phyloP scores from a whole-genome alignment of 331 rosid genomes.

The Phaseolus coccineus region DNA sequence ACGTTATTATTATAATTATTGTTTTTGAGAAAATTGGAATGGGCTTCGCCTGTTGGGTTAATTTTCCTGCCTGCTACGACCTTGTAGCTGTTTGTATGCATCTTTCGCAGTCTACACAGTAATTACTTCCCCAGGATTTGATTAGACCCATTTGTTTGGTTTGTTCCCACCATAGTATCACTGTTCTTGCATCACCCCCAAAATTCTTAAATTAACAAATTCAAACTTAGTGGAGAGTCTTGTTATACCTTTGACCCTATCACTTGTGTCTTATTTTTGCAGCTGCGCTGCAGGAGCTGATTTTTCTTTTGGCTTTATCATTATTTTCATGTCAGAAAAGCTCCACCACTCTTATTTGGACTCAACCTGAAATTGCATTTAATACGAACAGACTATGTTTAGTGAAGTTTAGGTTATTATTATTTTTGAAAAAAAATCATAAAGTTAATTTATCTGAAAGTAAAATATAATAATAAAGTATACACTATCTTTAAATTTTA shows the following conservation, averaged over 20 bases:
- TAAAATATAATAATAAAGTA: not conserved
- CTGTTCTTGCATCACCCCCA: constrained; percentile 7
- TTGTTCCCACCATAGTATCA: constrained; percentile 28
- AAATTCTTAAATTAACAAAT: constrained; percentile 20
- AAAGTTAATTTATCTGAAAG: constrained; percentile 10
- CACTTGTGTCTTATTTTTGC: constrained; percentile 16
- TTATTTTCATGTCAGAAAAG: constrained; percentile 11
- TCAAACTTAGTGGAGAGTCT: constrained; percentile 46
- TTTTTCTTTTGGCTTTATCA: constrained; percentile 10
- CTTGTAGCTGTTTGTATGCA: not conserved
- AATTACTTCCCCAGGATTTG: constrained; percentile 41
- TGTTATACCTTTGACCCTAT: constrained; percentile 34
- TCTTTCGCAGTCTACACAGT: not conserved
- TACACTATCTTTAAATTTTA: not conserved
- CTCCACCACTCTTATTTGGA: not conserved
- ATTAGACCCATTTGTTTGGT: constrained; percentile 41
- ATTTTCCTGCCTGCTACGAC: constrained; percentile 25
- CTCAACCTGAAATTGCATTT: constrained; percentile 41
- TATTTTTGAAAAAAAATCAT: not conserved
- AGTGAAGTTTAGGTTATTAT: constrained; percentile 34
- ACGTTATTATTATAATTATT: too few species aligned
- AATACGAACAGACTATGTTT: constrained; percentile 46
- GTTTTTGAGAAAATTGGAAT: constrained; percentile 28
- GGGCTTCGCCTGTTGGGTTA: constrained; percentile 27
- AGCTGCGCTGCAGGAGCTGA: not conserved